These are phyloP conservation scores for Colletotrichum shisoi DNA, from an alignment of 2,329 filamentous ascomycete species.

Conservation along the genomic window DNA sequence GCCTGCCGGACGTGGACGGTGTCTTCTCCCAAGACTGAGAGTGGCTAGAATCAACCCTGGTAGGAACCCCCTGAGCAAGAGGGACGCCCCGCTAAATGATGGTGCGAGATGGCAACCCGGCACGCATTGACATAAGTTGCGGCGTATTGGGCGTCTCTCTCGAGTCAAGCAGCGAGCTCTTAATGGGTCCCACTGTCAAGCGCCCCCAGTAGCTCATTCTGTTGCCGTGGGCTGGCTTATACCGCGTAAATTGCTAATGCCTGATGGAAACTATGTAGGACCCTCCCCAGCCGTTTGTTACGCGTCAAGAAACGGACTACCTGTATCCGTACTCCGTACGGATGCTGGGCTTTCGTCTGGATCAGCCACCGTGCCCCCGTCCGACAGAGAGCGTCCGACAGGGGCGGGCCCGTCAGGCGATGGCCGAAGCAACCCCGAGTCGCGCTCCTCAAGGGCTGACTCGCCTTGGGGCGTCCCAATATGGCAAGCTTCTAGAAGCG, in stretches of 20 bases:
- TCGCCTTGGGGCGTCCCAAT: slow-evolving; percentile 25
- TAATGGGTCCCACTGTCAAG: slow-evolving; percentile 5
- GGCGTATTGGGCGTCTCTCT: slow-evolving; percentile 20
- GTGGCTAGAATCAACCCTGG: neutral
- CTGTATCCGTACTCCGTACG: too few relatives aligned
- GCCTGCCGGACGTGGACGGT: slow-evolving; percentile 33
- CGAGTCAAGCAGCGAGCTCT: slow-evolving; percentile 25
- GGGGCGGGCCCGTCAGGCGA: slow-evolving; percentile 5
- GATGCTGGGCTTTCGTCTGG: slow-evolving; percentile 3
- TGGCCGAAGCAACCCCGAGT: slow-evolving; percentile 31
- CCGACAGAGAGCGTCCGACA: neutral
- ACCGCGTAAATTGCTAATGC: slow-evolving; percentile 12
- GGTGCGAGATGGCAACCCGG: slow-evolving; percentile 3
- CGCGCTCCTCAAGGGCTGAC: slow-evolving; percentile 13
- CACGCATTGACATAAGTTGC: slow-evolving; percentile 12
- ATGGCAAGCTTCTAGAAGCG: slow-evolving; percentile 35
- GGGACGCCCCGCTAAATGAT: slow-evolving; percentile 22
- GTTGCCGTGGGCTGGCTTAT: neutral
- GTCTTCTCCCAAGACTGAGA: neutral
- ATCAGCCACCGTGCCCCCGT: slow-evolving; percentile 24
- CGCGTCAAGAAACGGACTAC: slow-evolving; percentile 10
- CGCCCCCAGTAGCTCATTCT: slow-evolving; percentile 19
- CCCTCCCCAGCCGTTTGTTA: slow-evolving; percentile 26
- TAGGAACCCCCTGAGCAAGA: slow-evolving; percentile 14
- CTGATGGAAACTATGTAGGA: neutral